A percentile compares a stretch with the other conserved stretches of the same genome.
phyloP scores from a whole-genome alignment of 768 basidiomycete species.

The Amanita fuliginea region DNA sequence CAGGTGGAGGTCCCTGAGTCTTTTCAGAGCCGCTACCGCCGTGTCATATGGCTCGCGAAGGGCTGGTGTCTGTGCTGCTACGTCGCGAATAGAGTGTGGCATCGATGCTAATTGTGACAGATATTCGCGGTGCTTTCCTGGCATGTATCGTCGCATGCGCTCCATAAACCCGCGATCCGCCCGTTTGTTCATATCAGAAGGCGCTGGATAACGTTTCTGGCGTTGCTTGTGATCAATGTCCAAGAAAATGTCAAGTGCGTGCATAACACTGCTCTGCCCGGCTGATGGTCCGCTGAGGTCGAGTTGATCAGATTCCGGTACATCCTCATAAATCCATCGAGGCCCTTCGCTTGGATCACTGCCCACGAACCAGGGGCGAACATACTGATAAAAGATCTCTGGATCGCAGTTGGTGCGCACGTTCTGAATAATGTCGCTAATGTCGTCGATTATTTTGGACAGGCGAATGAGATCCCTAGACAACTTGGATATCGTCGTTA shows the following conservation, averaged over 20 bases:
- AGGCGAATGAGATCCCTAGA: constrained; percentile 63
- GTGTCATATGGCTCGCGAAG: constrained; percentile 70
- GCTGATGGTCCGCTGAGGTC: constrained; percentile 85
- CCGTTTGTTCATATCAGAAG: constrained; percentile 54
- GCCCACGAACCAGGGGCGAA: constrained; percentile 91
- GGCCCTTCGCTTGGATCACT: constrained; percentile 47
- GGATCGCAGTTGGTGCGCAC: constrained; percentile 72
- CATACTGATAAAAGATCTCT: constrained; percentile 77
- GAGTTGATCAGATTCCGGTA: constrained; percentile 42
- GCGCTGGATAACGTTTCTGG: constrained; percentile 53
- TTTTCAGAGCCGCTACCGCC: constrained; percentile 70
- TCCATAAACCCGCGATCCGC: constrained; percentile 80
- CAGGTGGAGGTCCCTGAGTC: constrained; percentile 81
- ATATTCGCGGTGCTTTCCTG: constrained; percentile 81
- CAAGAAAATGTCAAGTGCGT: constrained; percentile 74
- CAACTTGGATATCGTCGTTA: constrained; percentile 55
- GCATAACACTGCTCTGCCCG: constrained; percentile 90
- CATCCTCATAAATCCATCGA: constrained; percentile 76
- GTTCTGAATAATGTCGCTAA: constrained; percentile 57
- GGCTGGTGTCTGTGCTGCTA: constrained; percentile 44
- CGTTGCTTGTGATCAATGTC: constrained; percentile 83
- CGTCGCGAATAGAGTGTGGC: constrained; percentile 50
- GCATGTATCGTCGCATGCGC: constrained; percentile 93
- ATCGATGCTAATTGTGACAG: constrained; percentile 52
- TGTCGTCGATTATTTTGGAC: constrained; percentile 56